These are phyloP conservation scores for Petasospora rhodanensis DNA, from an alignment of 1,139 yeast species.

Conservation along the genomic window DNA sequence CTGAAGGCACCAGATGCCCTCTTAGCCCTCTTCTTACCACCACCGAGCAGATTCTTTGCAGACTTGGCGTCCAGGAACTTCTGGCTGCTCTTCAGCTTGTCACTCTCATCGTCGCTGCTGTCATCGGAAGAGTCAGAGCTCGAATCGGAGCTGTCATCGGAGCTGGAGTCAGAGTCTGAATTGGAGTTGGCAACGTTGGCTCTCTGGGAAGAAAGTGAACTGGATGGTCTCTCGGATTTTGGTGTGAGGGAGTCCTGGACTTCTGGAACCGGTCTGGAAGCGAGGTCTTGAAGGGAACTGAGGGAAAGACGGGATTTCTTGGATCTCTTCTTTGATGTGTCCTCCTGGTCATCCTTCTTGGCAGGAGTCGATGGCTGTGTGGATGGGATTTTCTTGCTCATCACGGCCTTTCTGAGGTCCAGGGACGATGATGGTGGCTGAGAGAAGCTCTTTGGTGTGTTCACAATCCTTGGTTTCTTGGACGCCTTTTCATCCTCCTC, in stretches of 20 bases:
- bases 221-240: conserved; percentile 15
- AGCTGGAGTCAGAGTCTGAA: conserved; percentile 18
- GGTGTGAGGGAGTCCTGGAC: conserved; percentile 42
- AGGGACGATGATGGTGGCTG: conserved; percentile 10
- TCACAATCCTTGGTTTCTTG: conserved; percentile 33
- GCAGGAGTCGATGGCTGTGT: conserved; percentile 17
- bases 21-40: conserved; percentile 25
- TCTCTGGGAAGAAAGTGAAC: conserved; percentile 1
- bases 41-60: conserved; percentile 35
- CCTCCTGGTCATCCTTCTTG: conserved; percentile 1
- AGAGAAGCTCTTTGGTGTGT: conserved; percentile 32
- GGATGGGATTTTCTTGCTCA: conserved; percentile 10
- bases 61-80: conserved; percentile 38
- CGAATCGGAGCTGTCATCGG: conserved; percentile 16
- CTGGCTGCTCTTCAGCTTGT: conserved; percentile 10
- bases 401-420: conserved; percentile 13
- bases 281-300: conserved; percentile 54
- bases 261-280: conserved; percentile 57
- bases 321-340: conserved; percentile 4
- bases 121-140: conserved; percentile 18
- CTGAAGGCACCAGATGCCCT: conserved; percentile 46
- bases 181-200: too few species aligned
- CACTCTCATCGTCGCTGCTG: conserved; percentile 14
- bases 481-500: background rate
- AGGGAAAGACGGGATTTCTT: conserved; percentile 35